A percentile compares a stretch with the other conserved stretches of the same genome.
Conservation (phyloP, 2,329 filamentous ascomycete genomes). For the Colletotrichum lentis region DNA sequence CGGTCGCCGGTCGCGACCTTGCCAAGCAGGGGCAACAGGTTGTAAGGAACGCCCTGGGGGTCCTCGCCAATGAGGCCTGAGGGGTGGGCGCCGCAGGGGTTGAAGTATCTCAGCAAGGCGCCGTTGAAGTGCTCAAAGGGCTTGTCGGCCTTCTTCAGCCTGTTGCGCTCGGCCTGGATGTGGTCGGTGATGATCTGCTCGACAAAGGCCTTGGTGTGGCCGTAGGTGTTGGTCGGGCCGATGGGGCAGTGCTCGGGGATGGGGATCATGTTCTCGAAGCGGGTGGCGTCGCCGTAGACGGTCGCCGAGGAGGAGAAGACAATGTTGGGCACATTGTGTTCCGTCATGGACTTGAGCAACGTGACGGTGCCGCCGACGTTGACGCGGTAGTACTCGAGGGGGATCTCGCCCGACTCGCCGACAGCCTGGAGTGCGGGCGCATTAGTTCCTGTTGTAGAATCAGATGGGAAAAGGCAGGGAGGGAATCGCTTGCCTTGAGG, state of each 20-base stretch:
- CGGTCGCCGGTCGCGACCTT: constrained; percentile 96
- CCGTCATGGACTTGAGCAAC: constrained; percentile 85
- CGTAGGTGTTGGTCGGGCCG: constrained; percentile 96
- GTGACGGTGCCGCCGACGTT: constrained; percentile 93
- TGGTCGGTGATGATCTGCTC: constrained; percentile 93
- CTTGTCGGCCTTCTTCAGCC: constrained; percentile 81
- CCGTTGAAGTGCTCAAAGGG: constrained; percentile 86
- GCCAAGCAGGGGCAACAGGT: constrained; percentile 90
- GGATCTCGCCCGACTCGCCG: constrained; percentile 91
- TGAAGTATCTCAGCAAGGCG: constrained; percentile 95
- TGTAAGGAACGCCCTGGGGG: constrained; percentile 93
- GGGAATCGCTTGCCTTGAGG: constrained; percentile 74
- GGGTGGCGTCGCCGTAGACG: constrained; percentile 96
- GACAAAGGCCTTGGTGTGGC: constrained; percentile 92
- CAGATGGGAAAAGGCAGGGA: not conserved
- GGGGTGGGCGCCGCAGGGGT: constrained; percentile 93
- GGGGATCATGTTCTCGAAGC: constrained; percentile 97
- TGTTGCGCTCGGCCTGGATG: constrained; percentile 85
- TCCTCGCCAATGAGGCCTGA: constrained; percentile 98
- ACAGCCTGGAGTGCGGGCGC: constrained; percentile 71
- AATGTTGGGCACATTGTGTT: constrained; percentile 92
- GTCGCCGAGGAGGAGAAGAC: constrained; percentile 99
- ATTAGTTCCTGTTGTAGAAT: not conserved
- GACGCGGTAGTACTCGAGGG: constrained; percentile 96
- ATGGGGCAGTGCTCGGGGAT: constrained; percentile 97